Evolutionary conservation across 192 early-diverging fungal species (phyloP).

Genomic region (Irineochytrium annulatum): DNA sequence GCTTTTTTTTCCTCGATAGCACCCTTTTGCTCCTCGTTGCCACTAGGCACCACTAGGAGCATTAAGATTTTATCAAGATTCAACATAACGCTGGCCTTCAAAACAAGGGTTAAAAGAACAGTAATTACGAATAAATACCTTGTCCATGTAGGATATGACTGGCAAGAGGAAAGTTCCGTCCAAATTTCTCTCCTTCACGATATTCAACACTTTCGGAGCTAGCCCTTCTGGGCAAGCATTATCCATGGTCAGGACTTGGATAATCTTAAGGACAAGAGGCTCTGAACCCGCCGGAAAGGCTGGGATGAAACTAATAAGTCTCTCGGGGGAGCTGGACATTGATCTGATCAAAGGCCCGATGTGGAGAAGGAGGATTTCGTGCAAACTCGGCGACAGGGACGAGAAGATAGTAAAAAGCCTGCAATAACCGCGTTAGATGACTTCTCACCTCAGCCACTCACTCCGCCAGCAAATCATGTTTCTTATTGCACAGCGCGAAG

Average conservation of each 20-base stretch:
- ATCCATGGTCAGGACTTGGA: slow-evolving; percentile 61
- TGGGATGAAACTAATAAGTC: slow-evolving; percentile 49
- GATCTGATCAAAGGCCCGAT: slow-evolving; percentile 66
- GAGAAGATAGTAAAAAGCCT: slow-evolving; percentile 55
- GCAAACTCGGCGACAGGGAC: slow-evolving; percentile 28
- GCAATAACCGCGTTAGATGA: not conserved
- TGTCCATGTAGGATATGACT: slow-evolving; percentile 48
- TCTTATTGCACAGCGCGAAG: slow-evolving; percentile 72
- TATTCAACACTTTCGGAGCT: slow-evolving; percentile 50
- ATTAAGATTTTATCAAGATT: no score
- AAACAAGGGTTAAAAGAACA: slow-evolving; percentile 29
- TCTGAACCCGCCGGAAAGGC: slow-evolving; percentile 56
- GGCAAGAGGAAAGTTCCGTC: slow-evolving; percentile 67
- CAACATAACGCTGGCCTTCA: no score
- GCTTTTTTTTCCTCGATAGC: slow-evolving; percentile 56
- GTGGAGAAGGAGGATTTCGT: slow-evolving; percentile 49
- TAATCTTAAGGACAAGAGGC: slow-evolving; percentile 55
- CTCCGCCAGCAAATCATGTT: slow-evolving; percentile 62
- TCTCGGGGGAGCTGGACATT: slow-evolving; percentile 46
- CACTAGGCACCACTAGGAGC: slow-evolving; percentile 52
- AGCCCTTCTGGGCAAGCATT: slow-evolving; percentile 48
- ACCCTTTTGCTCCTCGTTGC: slow-evolving; percentile 57
- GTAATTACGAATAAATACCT: slow-evolving; percentile 35
- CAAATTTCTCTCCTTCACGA: slow-evolving; percentile 50
- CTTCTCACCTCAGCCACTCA: slow-evolving; percentile 32